Evolutionary conservation across 805 yeast species (phyloP).

Genomic region (Metschnikowia santaceciliae): DNA sequence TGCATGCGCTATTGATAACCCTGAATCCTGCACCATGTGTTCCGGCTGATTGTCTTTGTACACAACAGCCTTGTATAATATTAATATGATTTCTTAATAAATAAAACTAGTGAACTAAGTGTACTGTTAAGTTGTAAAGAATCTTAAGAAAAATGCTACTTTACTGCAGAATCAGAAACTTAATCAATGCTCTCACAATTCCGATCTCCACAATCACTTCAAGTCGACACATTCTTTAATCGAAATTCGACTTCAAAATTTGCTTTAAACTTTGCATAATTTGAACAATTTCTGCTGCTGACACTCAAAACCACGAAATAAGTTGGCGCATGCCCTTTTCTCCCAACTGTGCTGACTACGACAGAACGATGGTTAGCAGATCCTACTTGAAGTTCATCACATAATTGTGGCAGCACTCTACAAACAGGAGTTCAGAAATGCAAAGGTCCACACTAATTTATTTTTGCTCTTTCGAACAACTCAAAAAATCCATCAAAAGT

Average conservation of each 20-base stretch:
- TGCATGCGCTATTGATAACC: constrained; percentile 96
- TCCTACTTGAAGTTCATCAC: no score
- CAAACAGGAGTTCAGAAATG: no score
- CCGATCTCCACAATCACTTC: no score
- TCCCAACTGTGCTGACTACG: no score
- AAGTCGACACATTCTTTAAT: no score
- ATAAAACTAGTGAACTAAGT: not conserved
- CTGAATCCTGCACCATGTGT: constrained; percentile 98
- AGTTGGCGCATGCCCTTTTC: no score
- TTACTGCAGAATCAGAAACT: not conserved
- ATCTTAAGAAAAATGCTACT: not conserved
- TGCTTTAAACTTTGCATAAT: not conserved
- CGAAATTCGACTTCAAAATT: not conserved
- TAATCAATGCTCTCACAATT: not conserved
- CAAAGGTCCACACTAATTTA: no score
- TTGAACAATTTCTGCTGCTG: not conserved
- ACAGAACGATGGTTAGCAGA: no score
- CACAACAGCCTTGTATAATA: not conserved
- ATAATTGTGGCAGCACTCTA: no score
- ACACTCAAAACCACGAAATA: no score
- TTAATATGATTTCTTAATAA: not conserved
- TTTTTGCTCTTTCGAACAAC: no score
- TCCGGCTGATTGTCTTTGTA: constrained; percentile 60
- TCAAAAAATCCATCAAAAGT: no score
- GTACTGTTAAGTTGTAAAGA: not conserved